Evolutionary conservation across 1,284 basidiomycete species (phyloP).

Genomic region (Flammula alnicola): DNA sequence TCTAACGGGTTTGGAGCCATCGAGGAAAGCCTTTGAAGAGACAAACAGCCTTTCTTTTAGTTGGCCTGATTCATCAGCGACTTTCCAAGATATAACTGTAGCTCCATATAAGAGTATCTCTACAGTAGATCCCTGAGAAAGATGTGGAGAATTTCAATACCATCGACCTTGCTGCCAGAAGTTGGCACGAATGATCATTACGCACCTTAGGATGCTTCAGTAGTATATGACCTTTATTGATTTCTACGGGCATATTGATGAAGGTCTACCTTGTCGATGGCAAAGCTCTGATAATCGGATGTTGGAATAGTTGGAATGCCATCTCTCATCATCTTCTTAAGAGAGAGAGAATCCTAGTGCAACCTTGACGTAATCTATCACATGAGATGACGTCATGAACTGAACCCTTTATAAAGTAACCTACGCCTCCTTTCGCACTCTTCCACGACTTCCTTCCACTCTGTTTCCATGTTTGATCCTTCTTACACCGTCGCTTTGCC

Average conservation of each 20-base stretch:
- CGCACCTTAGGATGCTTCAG: conserved; percentile 60
- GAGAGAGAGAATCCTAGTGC: too few relatives aligned
- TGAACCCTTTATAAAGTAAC: too few relatives aligned
- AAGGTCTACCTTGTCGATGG: not conserved
- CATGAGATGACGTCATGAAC: too few relatives aligned
- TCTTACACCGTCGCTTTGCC: too few relatives aligned
- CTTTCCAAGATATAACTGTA: conserved; percentile 81
- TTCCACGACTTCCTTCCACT: too few relatives aligned
- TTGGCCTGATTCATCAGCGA: conserved; percentile 42
- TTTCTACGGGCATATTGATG: conserved; percentile 50
- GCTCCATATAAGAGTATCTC: conserved; percentile 83
- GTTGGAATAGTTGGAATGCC: not conserved
- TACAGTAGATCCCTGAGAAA: conserved; percentile 65
- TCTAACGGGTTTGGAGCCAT: conserved; percentile 70
- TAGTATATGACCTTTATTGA: conserved; percentile 42
- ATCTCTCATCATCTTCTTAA: not conserved
- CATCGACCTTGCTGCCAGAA: too few relatives aligned
- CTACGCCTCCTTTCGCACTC: too few relatives aligned
- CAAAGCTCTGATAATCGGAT: not conserved
- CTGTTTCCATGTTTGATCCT: too few relatives aligned
- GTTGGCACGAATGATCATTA: conserved; percentile 3
- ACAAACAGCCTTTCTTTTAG: conserved; percentile 76
- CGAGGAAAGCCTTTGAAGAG: conserved; percentile 74
- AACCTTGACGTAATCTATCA: too few relatives aligned
- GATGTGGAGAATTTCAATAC: not conserved